Evolutionary conservation across 2,329 filamentous ascomycete species (phyloP).

Genomic region (Aulographum hederae): DNA sequence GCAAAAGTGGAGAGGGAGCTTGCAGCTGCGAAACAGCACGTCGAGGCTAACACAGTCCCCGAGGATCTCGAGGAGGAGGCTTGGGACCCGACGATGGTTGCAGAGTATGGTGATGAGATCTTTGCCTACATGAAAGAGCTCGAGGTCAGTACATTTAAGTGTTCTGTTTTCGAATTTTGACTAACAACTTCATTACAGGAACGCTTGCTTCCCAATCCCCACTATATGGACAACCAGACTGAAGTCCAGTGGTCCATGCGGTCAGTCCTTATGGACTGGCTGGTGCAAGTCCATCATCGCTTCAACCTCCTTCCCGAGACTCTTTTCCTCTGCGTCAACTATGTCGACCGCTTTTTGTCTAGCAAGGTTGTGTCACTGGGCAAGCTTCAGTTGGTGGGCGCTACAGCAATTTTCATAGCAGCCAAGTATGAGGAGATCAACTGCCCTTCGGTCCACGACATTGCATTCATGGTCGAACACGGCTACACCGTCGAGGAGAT

Average conservation of each 20-base stretch:
- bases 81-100: conserved; percentile 94
- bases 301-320: conserved; percentile 89
- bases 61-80: conserved; percentile 77
- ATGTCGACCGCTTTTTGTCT: conserved; percentile 90
- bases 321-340: conserved; percentile 86
- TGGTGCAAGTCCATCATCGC: conserved; percentile 86
- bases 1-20: conserved; percentile 56
- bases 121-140: conserved; percentile 80
- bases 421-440: conserved; percentile 99
- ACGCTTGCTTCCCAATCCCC: conserved; percentile 67
- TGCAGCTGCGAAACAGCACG: conserved; percentile 44
- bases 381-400: conserved; percentile 89
- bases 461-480: conserved; percentile 94
- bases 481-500: conserved; percentile 85
- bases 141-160: conserved; percentile 39
- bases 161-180: neutral
- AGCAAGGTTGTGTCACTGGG: conserved; percentile 87
- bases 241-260: conserved; percentile 99
- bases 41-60: conserved; percentile 44
- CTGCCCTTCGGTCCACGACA: conserved; percentile 84
- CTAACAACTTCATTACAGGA: conserved; percentile 27
- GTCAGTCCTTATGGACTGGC: conserved; percentile 91
- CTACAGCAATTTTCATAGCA: conserved; percentile 86
- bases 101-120: conserved; percentile 91
- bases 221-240: conserved; percentile 96